Percentiles rank a stretch among this genome's conserved stretches.
Evolutionary conservation across 2,329 filamentous ascomycete genomes (phyloP).

Genomic region (Cryphonectria parasitica): DNA sequence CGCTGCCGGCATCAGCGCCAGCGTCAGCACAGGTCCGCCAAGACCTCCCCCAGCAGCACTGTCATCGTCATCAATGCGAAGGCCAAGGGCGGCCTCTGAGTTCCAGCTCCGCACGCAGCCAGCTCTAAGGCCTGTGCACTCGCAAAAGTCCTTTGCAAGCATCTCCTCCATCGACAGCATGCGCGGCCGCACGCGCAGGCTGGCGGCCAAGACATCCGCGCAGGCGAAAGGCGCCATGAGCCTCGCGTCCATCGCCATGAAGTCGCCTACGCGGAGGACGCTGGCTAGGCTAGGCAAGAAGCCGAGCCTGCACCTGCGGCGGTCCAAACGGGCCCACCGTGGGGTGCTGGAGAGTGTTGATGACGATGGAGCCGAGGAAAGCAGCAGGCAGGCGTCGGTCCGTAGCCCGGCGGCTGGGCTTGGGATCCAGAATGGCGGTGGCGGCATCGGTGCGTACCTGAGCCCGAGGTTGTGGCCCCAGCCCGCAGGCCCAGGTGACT

Average conservation of each 20-base stretch:
- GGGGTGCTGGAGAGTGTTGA: slow-evolving; percentile 21
- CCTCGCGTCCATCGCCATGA: slow-evolving; percentile 22
- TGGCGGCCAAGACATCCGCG: slow-evolving; percentile 25
- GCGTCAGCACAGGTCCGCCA: background rate
- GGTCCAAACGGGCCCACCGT: slow-evolving; percentile 14
- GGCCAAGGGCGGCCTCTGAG: background rate
- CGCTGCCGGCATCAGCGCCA: background rate
- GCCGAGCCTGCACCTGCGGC: slow-evolving; percentile 18
- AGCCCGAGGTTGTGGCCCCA: slow-evolving; percentile 23
- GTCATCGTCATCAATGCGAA: background rate
- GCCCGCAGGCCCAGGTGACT: background rate
- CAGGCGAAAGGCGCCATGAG: slow-evolving; percentile 24
- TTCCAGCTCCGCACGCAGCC: slow-evolving; percentile 13
- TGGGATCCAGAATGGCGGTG: background rate
- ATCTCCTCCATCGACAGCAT: slow-evolving; percentile 26
- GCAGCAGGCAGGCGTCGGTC: background rate
- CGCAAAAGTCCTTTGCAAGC: slow-evolving; percentile 25
- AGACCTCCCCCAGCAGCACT: background rate
- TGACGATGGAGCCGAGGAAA: background rate
- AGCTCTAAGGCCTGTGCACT: slow-evolving; percentile 22
- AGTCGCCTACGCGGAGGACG: slow-evolving; percentile 22
- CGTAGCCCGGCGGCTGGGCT: background rate
- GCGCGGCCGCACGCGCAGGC: slow-evolving; percentile 13
- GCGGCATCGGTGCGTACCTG: slow-evolving; percentile 13
- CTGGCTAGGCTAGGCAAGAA: slow-evolving; percentile 19